Evolutionary conservation across 345 rosid species (phyloP).

Genomic region (Dipteronia dyeriana): DNA sequence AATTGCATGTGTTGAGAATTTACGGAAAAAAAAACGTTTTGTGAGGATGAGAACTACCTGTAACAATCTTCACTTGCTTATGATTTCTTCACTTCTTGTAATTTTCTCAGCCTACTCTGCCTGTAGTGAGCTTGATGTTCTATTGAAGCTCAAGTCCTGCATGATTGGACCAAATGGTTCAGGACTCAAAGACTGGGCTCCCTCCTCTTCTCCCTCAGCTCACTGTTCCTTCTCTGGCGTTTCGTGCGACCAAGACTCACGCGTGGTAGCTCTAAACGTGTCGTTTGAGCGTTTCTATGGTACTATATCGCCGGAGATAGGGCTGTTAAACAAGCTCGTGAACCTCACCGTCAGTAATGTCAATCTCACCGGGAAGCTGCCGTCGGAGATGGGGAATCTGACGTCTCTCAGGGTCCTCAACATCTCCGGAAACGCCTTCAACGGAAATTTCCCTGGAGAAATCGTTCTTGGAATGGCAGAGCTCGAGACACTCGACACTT

Average conservation of each 20-base stretch:
- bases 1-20: too few species aligned
- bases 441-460: conserved; percentile 59
- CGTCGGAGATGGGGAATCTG: conserved; percentile 55
- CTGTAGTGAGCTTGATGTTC: conserved; percentile 52
- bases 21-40: not conserved
- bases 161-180: conserved; percentile 48
- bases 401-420: conserved; percentile 58
- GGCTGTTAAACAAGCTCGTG: conserved; percentile 51
- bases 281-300: conserved; percentile 54
- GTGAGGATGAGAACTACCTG: not conserved
- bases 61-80: conserved; percentile 12
- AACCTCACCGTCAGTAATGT: conserved; percentile 55
- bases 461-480: conserved; percentile 46
- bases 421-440: conserved; percentile 58
- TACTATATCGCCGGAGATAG: conserved; percentile 65
- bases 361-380: conserved; percentile 63
- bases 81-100: conserved; percentile 24
- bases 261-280: conserved; percentile 64
- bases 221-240: conserved; percentile 90
- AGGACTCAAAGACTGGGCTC: conserved; percentile 73
- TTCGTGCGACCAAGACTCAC: conserved; percentile 47
- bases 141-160: conserved; percentile 65
- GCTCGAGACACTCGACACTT: conserved; percentile 60
- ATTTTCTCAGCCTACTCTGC: conserved; percentile 29
- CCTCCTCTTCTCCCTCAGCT: conserved; percentile 36